Evolutionary conservation across 345 rosid species (phyloP), one percentile per base, ranked within the genome.

Genomic region (Trapa incisa): DNA sequence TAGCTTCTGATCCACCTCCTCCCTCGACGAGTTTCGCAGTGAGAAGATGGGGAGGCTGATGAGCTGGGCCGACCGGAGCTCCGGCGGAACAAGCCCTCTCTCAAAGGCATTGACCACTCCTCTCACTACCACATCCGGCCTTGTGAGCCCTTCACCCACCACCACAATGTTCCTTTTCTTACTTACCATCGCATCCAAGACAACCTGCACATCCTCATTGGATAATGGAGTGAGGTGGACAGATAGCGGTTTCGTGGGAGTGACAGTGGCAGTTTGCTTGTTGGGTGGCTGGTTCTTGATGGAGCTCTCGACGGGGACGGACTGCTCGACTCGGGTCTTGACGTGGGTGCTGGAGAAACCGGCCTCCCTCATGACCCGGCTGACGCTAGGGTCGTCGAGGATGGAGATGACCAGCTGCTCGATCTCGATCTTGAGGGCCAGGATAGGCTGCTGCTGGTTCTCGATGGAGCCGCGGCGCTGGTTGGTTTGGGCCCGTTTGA

Each of bases 331-430:
- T 62, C 77, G 78, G 75, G 38, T 80, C 72, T 85, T 85, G 35
- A 87, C 83, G 50, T 80, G 87, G 37, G 87, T 67, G 67, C 90
- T 87, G 12, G 90, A 87, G 77, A 87, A 87, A 43, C 94, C 94
- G 32, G 94, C 90, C 76, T 87, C 94, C 53, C 88, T 82, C 94
- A 87, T 87, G 70, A 87, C 94, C 70, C 94, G 77, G 68, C 87
- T 85, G 9, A 87, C 94, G 68, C 94, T 87, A 5, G 94, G 94
- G 69, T 87, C 94, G 64, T 87, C 94, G 12, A 87, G 75, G 60
- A 87, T 85, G 45, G 94, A 85, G 39, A 85, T 72, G 15, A 84
- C 60, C 3, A 87, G 87, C 67, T 84, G 90, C 71, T 87, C 87
- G 17, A 80, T 57, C 79, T 87, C 94, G 42, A 87, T 84, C 68